A percentile compares a stretch with the other conserved stretches of the same genome.
These are phyloP conservation scores for Hemileccinum impolitum DNA, from an alignment of 768 basidiomycete genomes.

Conservation along the genomic window DNA sequence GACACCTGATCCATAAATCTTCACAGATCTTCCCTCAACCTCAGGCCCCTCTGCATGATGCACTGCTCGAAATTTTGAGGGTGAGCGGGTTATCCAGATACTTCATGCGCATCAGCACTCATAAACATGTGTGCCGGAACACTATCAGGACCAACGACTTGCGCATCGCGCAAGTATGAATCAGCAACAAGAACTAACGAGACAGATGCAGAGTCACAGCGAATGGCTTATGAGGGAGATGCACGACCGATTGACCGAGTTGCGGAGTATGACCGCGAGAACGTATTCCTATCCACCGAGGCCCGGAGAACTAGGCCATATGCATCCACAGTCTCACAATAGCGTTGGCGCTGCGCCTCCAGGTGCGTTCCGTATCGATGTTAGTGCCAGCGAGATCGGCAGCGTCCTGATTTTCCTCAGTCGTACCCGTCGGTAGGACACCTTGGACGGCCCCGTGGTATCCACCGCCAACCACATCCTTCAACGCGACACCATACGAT, in stretches of 20 bases:
- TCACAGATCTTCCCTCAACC: neutral
- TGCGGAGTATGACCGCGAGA: neutral
- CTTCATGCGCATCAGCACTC: neutral
- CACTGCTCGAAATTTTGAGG: constrained; percentile 4
- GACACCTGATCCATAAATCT: neutral
- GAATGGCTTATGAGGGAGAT: constrained; percentile 12
- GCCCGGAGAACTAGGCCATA: neutral
- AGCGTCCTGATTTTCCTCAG: neutral
- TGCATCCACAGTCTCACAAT: neutral
- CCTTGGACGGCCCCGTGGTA: neutral
- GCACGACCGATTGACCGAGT: constrained; percentile 1
- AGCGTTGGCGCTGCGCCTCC: neutral
- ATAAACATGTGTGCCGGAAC: neutral
- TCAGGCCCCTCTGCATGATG: constrained; percentile 1
- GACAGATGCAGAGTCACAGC: neutral
- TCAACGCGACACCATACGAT: neutral
- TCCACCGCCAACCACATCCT: neutral
- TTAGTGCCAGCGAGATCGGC: neutral
- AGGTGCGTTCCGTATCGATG: neutral
- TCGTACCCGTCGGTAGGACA: neutral
- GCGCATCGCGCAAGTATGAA: constrained; percentile 1
- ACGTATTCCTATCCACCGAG: neutral
- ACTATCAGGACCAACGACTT: constrained; percentile 5
- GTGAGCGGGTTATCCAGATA: neutral
- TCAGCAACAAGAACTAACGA: constrained; percentile 6